Conservation (phyloP, 495 filamentous ascomycete genomes). For the Talaromyces borbonicus region DNA sequence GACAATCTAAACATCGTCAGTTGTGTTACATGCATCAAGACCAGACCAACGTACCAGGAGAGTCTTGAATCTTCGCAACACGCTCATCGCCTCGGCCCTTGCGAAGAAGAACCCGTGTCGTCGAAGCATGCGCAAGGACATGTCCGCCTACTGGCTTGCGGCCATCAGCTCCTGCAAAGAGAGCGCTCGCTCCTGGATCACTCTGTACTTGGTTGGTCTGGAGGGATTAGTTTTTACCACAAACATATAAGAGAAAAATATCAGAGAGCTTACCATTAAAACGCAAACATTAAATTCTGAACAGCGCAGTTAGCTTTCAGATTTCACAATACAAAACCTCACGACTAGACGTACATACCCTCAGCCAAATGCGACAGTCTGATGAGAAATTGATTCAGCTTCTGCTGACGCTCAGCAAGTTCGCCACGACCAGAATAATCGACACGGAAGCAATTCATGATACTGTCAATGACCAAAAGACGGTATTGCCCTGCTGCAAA, state of each 20-base stretch:
- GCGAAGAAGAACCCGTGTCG: slow-evolving; percentile 61
- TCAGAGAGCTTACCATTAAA: slow-evolving; percentile 44
- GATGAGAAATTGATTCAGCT: slow-evolving; percentile 60
- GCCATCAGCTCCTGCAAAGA: slow-evolving; percentile 73
- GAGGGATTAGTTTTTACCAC: background rate
- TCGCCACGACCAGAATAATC: slow-evolving; percentile 69
- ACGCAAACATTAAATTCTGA: slow-evolving; percentile 71
- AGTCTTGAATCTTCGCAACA: slow-evolving; percentile 73
- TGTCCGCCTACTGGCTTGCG: slow-evolving; percentile 68
- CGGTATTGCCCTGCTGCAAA: slow-evolving; percentile 63
- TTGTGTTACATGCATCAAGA: background rate
- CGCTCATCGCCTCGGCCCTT: slow-evolving; percentile 74
- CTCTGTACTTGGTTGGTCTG: slow-evolving; percentile 77
- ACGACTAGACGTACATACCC: slow-evolving; percentile 30
- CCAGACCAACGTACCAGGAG: slow-evolving; percentile 43
- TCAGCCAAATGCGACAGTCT: slow-evolving; percentile 66
- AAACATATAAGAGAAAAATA: background rate
- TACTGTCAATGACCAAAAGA: slow-evolving; percentile 67
- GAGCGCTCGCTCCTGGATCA: slow-evolving; percentile 68
- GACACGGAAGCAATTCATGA: slow-evolving; percentile 70
- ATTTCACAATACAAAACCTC: too few species aligned
- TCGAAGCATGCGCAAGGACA: slow-evolving; percentile 70
- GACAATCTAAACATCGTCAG: slow-evolving; percentile 42
- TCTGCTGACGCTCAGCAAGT: slow-evolving; percentile 67
- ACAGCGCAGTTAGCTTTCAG: background rate